Evolutionary conservation across 2,329 filamentous ascomycete species (phyloP).

Genomic region (Aspergillus fumigatiaffinis): DNA sequence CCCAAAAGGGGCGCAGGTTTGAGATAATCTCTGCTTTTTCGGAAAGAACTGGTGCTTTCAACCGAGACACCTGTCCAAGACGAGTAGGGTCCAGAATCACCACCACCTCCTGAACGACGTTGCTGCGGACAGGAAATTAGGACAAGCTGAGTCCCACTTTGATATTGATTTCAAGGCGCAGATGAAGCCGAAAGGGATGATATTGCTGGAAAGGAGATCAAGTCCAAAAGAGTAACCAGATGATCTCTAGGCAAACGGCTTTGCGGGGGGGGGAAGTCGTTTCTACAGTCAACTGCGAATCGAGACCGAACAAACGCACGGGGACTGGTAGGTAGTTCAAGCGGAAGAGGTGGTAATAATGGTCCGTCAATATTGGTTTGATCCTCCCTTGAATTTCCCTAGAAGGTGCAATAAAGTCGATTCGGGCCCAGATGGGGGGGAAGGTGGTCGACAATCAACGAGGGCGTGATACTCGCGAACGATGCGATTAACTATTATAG

Average conservation of each 20-base stretch:
- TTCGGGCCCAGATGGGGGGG: constrained; percentile 7
- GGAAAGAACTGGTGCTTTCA: constrained; percentile 17
- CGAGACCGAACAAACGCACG: constrained; percentile 16
- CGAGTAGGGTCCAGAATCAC: constrained; percentile 12
- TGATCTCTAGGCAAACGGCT: constrained; percentile 11
- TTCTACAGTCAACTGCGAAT: constrained; percentile 11
- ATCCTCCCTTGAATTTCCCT: not conserved
- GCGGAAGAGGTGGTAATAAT: constrained; percentile 6
- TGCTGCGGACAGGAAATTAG: constrained; percentile 9
- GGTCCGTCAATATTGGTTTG: constrained; percentile 2
- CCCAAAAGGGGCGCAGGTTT: constrained; percentile 4
- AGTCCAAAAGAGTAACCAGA: constrained; percentile 3
- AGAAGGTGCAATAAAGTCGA: not conserved
- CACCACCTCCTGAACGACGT: constrained; percentile 5
- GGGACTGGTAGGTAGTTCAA: constrained; percentile 3
- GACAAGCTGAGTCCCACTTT: constrained; percentile 12
- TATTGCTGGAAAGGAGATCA: constrained; percentile 3
- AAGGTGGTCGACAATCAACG: constrained; percentile 18
- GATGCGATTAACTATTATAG: constrained; percentile 15
- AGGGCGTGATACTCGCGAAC: constrained; percentile 11
- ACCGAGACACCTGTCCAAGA: constrained; percentile 26
- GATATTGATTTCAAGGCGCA: not conserved
- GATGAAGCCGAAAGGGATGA: constrained; percentile 1
- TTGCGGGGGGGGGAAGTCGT: constrained; percentile 2
- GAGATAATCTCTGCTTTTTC: constrained; percentile 11